Percentiles rank a stretch among this genome's conserved stretches.
Conservation (phyloP, 352 stramenopile species). For the Phytophthora capsici region DNA sequence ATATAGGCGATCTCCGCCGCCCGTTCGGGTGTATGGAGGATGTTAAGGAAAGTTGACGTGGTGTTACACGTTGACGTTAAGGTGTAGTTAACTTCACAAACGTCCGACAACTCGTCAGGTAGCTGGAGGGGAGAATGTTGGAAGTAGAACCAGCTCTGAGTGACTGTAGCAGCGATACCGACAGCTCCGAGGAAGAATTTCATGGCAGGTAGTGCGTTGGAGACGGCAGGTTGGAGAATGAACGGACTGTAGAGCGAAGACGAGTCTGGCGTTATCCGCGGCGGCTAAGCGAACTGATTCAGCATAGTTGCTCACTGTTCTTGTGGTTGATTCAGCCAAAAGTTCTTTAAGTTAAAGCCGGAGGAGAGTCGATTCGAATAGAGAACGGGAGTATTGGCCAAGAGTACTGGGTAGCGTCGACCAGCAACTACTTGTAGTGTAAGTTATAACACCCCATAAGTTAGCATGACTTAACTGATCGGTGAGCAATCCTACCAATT, state of each 20-base stretch:
- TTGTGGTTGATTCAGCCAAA: too few species aligned
- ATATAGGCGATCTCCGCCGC: conserved; percentile 26
- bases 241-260: background rate
- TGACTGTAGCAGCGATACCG: conserved; percentile 14
- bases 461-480: too few species aligned
- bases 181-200: conserved; percentile 25
- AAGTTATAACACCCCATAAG: too few species aligned
- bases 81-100: conserved; percentile 7
- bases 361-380: too few species aligned
- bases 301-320: too few species aligned
- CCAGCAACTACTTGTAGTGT: too few species aligned
- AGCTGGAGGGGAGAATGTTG: background rate
- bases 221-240: conserved; percentile 26
- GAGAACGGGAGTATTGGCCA: too few species aligned
- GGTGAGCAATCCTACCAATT: too few species aligned
- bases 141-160: conserved; percentile 29
- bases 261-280: conserved; percentile 14
- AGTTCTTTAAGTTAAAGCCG: too few species aligned
- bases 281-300: background rate
- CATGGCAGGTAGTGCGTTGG: conserved; percentile 13
- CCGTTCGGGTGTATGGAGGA: conserved; percentile 21
- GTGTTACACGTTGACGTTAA: conserved; percentile 8
- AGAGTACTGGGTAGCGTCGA: too few species aligned
- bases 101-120: conserved; percentile 5
- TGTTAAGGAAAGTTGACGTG: conserved; percentile 15